Evolutionary conservation across 805 yeast genomes (phyloP), one percentile per base, ranked within the genome.

Genomic region (Sugiyamaella mastotermitis): DNA sequence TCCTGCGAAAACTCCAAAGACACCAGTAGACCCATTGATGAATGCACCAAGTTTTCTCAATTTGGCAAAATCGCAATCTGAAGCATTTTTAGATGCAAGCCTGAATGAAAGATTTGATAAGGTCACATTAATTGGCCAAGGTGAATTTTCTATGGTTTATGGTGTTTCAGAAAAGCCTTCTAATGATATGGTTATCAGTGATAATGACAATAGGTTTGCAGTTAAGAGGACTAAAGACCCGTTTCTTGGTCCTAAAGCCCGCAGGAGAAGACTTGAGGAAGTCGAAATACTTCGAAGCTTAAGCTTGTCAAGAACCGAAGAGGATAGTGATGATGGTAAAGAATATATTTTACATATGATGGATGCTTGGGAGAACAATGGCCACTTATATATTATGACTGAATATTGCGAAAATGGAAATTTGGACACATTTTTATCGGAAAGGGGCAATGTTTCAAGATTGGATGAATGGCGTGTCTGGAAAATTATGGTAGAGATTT

Each of bases 401-500:
- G 97, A 90, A 50, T 88, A 67, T 60, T 92, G 96, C 62, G 97
- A 88, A 53, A 92, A 88, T 56, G 97, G 97, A 1, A 83, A 92
- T 16, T 63, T 92, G 41, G 92, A 80, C 53, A 75, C 76, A 42
- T 92, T 90, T 53, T 60, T 92, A 37, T 71, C 78, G 22, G 94
- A 83, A 48, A 80, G 78, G 56, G 86, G 85, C 16, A 77, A 80
- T 34, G 71, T 79, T 28, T 74, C 84, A 21, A 79, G 80, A 50
- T 68, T 92, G 36, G 98, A 92, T 56, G 98, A 92, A 58, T 92
- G 96, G 82, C 73, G 98, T 50, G 88, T 90, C 28, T 92, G 98
- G 98, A 92, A 92, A 63, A 90, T 92, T 31, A 66, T 92, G 48
- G 80, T 82, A 36, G 98, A 90, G 57, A 68, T 88, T 13, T 62